Evolutionary conservation across 148 eudicot genomes (phyloP).

Genomic region (Persicaria maculosa): DNA sequence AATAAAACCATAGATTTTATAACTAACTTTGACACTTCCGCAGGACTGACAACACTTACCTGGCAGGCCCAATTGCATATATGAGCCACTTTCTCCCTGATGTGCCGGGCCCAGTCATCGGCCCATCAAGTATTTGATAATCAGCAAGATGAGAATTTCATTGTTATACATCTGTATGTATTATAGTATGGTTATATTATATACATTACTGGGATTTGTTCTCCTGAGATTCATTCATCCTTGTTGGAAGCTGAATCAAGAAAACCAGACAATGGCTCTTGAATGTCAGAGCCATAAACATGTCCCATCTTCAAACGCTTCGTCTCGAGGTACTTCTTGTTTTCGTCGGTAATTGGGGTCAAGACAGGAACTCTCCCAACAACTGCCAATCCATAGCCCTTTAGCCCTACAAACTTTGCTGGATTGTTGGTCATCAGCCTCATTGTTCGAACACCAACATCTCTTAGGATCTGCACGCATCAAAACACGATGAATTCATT

Average conservation of each 20-base stretch:
- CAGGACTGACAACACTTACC: no score
- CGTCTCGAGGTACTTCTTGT: slow-evolving; percentile 71
- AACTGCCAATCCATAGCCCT: slow-evolving; percentile 91
- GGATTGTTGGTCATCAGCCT: slow-evolving; percentile 95
- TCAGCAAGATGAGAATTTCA: no score
- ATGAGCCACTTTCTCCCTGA: no score
- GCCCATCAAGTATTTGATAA: no score
- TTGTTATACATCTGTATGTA: no score
- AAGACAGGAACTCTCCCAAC: slow-evolving; percentile 92
- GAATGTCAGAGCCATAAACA: slow-evolving; percentile 71
- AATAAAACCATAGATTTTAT: not conserved
- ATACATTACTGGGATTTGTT: not conserved
- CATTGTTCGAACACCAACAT: slow-evolving; percentile 80
- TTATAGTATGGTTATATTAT: no score
- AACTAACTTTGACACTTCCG: not conserved
- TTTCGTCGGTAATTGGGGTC: slow-evolving; percentile 89
- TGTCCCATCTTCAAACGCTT: slow-evolving; percentile 91
- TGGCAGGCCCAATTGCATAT: no score
- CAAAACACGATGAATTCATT: not conserved
- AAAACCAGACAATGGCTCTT: slow-evolving; percentile 34
- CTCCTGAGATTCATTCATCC: slow-evolving; percentile 2
- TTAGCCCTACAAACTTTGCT: slow-evolving; percentile 83
- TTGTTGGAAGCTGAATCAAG: slow-evolving; percentile 12
- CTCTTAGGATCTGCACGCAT: slow-evolving; percentile 57
- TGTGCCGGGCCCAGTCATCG: no score